Conservation (phyloP, 2,329 filamentous ascomycete species). For the Beauveria bassiana region DNA sequence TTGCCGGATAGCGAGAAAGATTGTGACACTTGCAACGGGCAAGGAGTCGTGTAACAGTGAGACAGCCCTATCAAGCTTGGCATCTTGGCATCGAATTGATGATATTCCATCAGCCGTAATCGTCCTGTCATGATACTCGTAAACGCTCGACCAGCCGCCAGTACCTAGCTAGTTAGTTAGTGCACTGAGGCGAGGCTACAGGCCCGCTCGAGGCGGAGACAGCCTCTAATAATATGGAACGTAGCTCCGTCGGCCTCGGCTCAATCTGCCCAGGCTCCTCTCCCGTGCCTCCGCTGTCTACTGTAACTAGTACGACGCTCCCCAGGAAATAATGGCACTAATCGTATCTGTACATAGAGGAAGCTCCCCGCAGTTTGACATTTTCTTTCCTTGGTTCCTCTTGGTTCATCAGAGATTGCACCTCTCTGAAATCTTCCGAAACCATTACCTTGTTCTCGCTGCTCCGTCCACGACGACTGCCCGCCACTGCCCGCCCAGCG, state of each 20-base stretch:
- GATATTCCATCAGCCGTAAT: too few species aligned
- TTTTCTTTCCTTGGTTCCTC: neutral
- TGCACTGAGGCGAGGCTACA: neutral
- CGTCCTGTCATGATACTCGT: too few species aligned
- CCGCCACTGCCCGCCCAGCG: neutral
- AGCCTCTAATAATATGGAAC: neutral
- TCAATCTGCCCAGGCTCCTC: neutral
- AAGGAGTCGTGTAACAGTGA: too few species aligned
- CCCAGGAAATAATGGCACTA: neutral
- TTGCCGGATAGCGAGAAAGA: too few species aligned
- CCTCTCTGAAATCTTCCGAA: neutral
- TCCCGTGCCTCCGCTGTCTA: neutral
- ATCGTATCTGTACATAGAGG: neutral
- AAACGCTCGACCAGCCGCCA: too few species aligned
- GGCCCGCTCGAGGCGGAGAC: neutral
- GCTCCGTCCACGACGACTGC: neutral
- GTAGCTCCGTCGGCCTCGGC: conserved; percentile 6
- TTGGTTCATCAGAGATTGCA: neutral
- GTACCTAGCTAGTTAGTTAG: too few species aligned
- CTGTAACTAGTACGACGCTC: neutral
- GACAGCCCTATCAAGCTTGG: too few species aligned
- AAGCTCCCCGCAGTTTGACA: neutral
- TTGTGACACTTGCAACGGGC: too few species aligned
- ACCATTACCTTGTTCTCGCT: neutral
- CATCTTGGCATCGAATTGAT: too few species aligned